Base-by-base conservation (phyloP, 306 rosid species). In the Citrullus colocynthis region DNA sequence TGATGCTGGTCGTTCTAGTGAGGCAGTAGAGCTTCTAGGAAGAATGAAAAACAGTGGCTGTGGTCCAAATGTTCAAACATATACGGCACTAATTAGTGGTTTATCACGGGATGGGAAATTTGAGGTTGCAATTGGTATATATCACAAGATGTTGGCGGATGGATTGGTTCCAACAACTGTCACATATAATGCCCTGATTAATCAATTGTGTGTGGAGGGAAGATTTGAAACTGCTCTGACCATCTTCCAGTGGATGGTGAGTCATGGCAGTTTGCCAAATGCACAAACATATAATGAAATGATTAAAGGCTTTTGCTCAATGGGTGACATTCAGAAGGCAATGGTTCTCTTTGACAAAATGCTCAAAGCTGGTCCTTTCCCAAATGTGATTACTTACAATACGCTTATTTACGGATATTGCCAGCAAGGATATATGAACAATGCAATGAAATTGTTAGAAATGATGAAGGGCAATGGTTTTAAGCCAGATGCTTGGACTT, bases 391-490 rank as follows among this genome's bases (percentile, higher is more conserved):
- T 39, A 82, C 86, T 21, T 85, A 78, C 66, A 85, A 85, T 79
- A 80, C 84, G 24, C 82, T 85, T 60, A 85, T 85, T 18, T 5
- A 45, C 55, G 81, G 79, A 76, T 80, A 78, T 63, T 17, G 72
- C 71, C 75, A 75, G 52, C 36, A 49, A 45, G 88, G 84, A 34
- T 75, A 80, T 36, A 16, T 78, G 57, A 83, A 80, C 61, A 85
- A 85, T 80, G 82, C 86, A 32, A 6, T 80, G 81, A 83, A 86
- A 69, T 78, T 85, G 44, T 61, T 75, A 61, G 81, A 82, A 56
- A 74, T 85, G 79, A 85, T 85, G 86, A 85, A 85, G 79, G 84
- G 32, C 55, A 83, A 78, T 80, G 79, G 83, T 59, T 85, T 78
- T 61, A 72, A 82, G 58, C 88, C 82, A 54, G 83, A 85, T 75